These are phyloP conservation scores for Neonectria magnoliae DNA, from an alignment of 2,329 filamentous ascomycete genomes.

Conservation along the genomic window DNA sequence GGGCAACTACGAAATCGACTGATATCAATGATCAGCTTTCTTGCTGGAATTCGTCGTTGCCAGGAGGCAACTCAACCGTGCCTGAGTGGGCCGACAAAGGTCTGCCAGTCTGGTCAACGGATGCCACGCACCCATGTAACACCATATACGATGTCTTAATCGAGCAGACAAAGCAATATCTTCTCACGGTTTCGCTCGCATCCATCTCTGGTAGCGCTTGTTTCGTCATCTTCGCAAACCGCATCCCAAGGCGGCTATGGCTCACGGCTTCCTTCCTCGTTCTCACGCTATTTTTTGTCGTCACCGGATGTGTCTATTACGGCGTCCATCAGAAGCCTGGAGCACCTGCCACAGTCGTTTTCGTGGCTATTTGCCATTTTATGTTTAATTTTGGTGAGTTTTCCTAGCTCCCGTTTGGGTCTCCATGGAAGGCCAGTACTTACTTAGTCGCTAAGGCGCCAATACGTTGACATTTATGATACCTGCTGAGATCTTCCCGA, in stretches of 20 bases:
- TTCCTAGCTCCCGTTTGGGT: background rate
- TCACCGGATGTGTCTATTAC: constrained; percentile 62
- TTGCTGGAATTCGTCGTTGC: constrained; percentile 60
- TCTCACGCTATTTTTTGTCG: constrained; percentile 57
- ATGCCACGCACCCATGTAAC: constrained; percentile 58
- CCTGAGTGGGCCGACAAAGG: constrained; percentile 52
- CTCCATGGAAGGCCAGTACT: constrained; percentile 10
- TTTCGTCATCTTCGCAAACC: constrained; percentile 60
- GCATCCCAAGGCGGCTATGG: constrained; percentile 59
- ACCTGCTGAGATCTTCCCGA: constrained; percentile 72
- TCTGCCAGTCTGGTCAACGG: constrained; percentile 61
- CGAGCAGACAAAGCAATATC: constrained; percentile 63
- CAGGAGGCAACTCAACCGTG: constrained; percentile 55
- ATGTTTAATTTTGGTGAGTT: constrained; percentile 63
- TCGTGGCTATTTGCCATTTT: constrained; percentile 64
- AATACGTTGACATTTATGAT: constrained; percentile 73
- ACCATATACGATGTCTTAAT: constrained; percentile 63
- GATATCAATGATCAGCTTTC: constrained; percentile 50
- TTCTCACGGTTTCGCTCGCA: constrained; percentile 61
- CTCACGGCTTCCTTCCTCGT: constrained; percentile 60
- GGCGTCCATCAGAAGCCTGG: constrained; percentile 53
- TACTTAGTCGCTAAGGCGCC: constrained; percentile 54
- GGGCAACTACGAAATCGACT: constrained; percentile 48
- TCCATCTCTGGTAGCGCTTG: constrained; percentile 61
- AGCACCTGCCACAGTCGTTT: constrained; percentile 58